These are phyloP conservation scores for Myxozyma sirexii DNA, from an alignment of 805 yeast species.

Conservation along the genomic window DNA sequence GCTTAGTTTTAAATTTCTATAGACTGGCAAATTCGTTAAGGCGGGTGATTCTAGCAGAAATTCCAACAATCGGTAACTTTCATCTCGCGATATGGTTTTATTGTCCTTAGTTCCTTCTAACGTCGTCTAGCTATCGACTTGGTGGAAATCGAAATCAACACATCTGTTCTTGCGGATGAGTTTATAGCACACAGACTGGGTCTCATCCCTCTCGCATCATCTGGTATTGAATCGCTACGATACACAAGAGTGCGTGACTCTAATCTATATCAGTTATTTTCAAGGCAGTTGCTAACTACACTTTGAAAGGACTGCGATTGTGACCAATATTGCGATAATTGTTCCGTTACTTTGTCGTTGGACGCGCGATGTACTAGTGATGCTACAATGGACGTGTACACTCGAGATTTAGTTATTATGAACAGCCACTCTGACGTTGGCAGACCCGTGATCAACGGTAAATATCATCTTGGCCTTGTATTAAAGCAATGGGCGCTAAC, in stretches of 20 bases:
- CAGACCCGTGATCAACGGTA: slow-evolving; percentile 69
- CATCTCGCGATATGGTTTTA: background rate
- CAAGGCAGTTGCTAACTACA: background rate
- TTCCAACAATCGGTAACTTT: slow-evolving; percentile 71
- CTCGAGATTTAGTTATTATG: slow-evolving; percentile 67
- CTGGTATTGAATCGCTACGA: slow-evolving; percentile 68
- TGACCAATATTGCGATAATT: slow-evolving; percentile 94
- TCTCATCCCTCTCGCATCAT: slow-evolving; percentile 81
- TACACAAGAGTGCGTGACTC: slow-evolving; percentile 30
- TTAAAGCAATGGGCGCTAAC: background rate
- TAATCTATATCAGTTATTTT: background rate
- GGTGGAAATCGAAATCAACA: slow-evolving; percentile 90
- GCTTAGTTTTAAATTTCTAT: background rate
- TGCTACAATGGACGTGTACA: slow-evolving; percentile 84
- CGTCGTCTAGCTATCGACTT: slow-evolving; percentile 72
- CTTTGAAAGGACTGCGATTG: slow-evolving; percentile 77
- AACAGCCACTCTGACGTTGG: slow-evolving; percentile 56
- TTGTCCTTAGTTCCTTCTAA: background rate
- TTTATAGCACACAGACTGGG: slow-evolving; percentile 94
- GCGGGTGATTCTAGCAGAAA: slow-evolving; percentile 91
- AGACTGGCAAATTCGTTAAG: slow-evolving; percentile 84
- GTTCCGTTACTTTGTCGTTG: slow-evolving; percentile 84
- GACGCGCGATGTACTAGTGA: slow-evolving; percentile 90
- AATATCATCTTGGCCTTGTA: background rate
- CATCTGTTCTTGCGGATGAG: slow-evolving; percentile 95